Conservation (phyloP, 2,329 filamentous ascomycete species). For the Phoma sp. region DNA sequence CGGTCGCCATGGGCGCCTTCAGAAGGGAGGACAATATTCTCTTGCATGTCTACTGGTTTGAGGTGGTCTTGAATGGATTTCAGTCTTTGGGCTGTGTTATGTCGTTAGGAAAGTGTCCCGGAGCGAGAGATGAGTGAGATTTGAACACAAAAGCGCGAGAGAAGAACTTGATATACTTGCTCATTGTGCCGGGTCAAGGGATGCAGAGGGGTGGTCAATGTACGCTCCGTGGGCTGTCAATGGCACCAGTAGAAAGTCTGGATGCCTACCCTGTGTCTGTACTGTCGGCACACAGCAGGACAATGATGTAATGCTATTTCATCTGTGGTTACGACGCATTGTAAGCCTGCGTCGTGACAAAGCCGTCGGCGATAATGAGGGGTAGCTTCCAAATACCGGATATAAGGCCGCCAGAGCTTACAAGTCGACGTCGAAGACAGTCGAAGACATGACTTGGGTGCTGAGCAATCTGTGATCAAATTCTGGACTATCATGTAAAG, state of each 20-base stretch:
- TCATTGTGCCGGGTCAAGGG: constrained; percentile 9
- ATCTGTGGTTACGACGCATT: not conserved
- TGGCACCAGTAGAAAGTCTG: constrained; percentile 1
- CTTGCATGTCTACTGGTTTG: constrained; percentile 5
- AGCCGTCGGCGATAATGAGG: constrained; percentile 14
- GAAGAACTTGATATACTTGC: constrained; percentile 8
- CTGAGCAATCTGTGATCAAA: no score
- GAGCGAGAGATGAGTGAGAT: not conserved
- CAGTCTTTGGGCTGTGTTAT: not conserved
- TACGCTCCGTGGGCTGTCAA: not conserved
- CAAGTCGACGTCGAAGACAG: not conserved
- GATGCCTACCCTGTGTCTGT: not conserved
- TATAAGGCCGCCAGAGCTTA: not conserved
- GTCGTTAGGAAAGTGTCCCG: not conserved
- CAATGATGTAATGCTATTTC: constrained; percentile 1
- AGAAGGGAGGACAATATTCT: constrained; percentile 5
- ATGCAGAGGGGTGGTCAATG: not conserved
- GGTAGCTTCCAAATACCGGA: constrained; percentile 16
- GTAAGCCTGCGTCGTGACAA: constrained; percentile 5
- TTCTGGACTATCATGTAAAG: no score
- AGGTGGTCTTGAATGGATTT: constrained; percentile 15
- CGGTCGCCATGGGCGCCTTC: constrained; percentile 13
- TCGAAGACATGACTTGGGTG: no score
- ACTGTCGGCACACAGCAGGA: not conserved
- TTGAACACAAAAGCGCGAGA: not conserved